Percentiles rank a stretch among this genome's conserved stretches.
Conservation (phyloP, 1,139 yeast genomes). For the Taphrina communis region DNA sequence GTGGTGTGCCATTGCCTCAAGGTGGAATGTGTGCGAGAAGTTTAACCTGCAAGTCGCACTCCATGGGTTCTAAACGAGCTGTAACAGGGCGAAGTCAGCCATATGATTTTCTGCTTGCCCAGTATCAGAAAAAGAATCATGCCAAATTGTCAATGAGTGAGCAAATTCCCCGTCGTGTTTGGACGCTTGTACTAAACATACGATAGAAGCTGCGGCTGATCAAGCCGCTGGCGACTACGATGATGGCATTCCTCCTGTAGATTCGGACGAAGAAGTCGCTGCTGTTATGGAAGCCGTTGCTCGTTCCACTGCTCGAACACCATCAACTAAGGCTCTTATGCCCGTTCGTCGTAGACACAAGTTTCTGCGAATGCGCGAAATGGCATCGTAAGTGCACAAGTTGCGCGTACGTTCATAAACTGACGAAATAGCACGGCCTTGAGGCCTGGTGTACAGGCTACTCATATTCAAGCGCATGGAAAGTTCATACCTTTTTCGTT, state of each 20-base stretch:
- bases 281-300: constrained; percentile 92
- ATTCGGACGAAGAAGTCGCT: constrained; percentile 91
- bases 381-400: constrained; percentile 46
- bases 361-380: constrained; percentile 74
- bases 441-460: constrained; percentile 31
- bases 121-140: constrained; percentile 90
- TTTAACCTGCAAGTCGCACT: constrained; percentile 93
- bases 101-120: constrained; percentile 83
- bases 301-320: constrained; percentile 50
- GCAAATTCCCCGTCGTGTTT: constrained; percentile 50
- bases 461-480: constrained; percentile 30
- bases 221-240: constrained; percentile 46
- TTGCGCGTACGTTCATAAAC: background rate
- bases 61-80: constrained; percentile 97
- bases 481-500: constrained; percentile 26
- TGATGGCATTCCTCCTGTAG: constrained; percentile 48
- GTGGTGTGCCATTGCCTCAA: constrained; percentile 91
- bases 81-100: constrained; percentile 93
- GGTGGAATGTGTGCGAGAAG: constrained; percentile 96
- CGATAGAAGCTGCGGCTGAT: constrained; percentile 41
- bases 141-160: constrained; percentile 58
- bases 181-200: constrained; percentile 40
- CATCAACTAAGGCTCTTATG: constrained; percentile 59
- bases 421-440: constrained; percentile 11
- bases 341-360: constrained; percentile 74